These are phyloP conservation scores for Mesembryanthemum crystallinum DNA, from an alignment of 148 eudicot genomes.

Conservation along the genomic window DNA sequence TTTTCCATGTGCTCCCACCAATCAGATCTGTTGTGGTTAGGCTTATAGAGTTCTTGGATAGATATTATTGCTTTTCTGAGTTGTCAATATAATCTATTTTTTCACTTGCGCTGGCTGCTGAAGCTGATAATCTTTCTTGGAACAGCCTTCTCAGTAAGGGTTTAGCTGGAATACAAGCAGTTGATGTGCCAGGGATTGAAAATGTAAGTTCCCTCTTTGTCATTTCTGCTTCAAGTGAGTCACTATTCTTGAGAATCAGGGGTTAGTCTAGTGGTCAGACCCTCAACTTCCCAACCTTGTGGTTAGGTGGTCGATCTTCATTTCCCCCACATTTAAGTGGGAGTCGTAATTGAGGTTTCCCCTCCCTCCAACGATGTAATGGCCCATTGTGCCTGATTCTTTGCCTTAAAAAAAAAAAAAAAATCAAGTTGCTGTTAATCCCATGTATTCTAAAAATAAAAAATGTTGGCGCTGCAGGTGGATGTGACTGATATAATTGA, in stretches of 20 bases:
- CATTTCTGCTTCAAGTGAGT: slow-evolving; percentile 2
- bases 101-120: background rate
- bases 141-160: slow-evolving; percentile 89
- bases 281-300: no score
- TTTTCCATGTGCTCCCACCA: background rate
- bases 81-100: background rate
- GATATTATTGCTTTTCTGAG: background rate
- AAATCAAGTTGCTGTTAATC: no score
- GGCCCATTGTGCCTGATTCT: no score
- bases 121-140: slow-evolving; percentile 14
- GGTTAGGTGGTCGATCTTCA: no score
- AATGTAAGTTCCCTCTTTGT: slow-evolving; percentile 49
- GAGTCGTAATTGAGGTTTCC: no score
- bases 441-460: background rate
- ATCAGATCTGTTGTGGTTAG: background rate
- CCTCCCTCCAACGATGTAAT: no score
- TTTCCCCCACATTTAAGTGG: no score
- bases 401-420: no score
- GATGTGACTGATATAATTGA: slow-evolving; percentile 72
- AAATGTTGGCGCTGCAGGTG: slow-evolving; percentile 44
- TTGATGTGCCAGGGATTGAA: slow-evolving; percentile 83
- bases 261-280: no score
- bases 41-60: background rate
- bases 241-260: no score
- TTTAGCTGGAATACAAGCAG: slow-evolving; percentile 91